Base-by-base conservation (phyloP, 192 early-diverging fungal genomes). In the Coemansia sp. region DNA sequence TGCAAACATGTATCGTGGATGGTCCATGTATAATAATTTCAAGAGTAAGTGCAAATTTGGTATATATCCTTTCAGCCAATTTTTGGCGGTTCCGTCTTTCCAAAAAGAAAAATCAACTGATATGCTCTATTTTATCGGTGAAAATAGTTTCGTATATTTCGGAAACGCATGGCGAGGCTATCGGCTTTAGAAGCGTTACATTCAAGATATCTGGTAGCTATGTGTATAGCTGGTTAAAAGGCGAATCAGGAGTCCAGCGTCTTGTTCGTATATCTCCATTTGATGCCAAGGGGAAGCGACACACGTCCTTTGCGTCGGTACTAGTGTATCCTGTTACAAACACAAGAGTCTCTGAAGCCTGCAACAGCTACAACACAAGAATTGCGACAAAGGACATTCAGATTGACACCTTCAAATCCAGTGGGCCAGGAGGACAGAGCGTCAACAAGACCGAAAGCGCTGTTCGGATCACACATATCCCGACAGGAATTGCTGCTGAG, bases 381-480 rank as follows among this genome's bases (percentile, higher is more conserved):
- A 83, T 88, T 25, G 57, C 63, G 12, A 63, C 77, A 13, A 57
- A 63, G 9, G 87, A 88, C 52, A 21, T 88, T 13, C 86, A 80
- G 39, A 48, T 88, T 12, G 85, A 87, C 40, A 71, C 74, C 5
- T 87, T 88, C 83, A 61, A 52, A 40, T 57, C 67, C 51, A 69
- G 67, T 15, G 67, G 67, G 23, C 39, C 67, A n/a, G 89, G 89
- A 16, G 89, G 89, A 5, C 89, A 90, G 83, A 92, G 94, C 72
- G 94, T 93, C 18, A 96, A 94, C 66, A 94, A 88, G 7, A 94
- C 94, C 8, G 92, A 94, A 35, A 89, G 87, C 68, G 92, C 93
- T 3, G 91, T 94, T 43, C 82, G 93, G 20, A 84, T 96, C 15
- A 91, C 88, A n/a, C 94, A 96, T 82, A 68, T 94, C 20, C 90